phyloP scores from a whole-genome alignment of 2,329 filamentous ascomycete genomes.

The Aspergillus sclerotialis region DNA sequence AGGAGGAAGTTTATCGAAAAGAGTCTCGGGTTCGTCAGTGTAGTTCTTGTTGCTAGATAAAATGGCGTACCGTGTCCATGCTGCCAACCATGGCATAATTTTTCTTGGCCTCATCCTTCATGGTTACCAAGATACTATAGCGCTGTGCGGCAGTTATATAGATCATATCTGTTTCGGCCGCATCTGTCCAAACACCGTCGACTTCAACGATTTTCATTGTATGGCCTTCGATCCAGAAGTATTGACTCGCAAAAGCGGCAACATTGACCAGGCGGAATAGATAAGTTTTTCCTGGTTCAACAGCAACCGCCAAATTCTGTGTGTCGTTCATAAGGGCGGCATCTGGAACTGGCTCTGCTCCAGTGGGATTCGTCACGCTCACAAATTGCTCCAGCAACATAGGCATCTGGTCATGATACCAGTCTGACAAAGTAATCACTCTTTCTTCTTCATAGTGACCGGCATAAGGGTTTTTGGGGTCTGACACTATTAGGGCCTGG shows the following conservation, averaged over 20 bases:
- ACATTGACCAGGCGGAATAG: slow-evolving; percentile 65
- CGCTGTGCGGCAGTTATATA: slow-evolving; percentile 62
- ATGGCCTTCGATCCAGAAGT: slow-evolving; percentile 40
- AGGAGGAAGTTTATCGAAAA: too few relatives aligned
- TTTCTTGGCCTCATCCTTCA: slow-evolving; percentile 49
- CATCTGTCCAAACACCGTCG: slow-evolving; percentile 61
- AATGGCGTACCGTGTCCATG: slow-evolving; percentile 55
- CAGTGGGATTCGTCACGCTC: slow-evolving; percentile 44
- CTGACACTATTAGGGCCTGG: slow-evolving; percentile 60
- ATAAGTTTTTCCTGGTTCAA: slow-evolving; percentile 63
- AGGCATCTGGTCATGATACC: slow-evolving; percentile 51
- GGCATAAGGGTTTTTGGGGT: slow-evolving; percentile 46
- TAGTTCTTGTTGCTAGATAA: too few relatives aligned
- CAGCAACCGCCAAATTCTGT: slow-evolving; percentile 49
- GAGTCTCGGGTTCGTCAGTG: too few relatives aligned
- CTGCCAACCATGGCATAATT: slow-evolving; percentile 62
- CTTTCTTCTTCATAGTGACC: slow-evolving; percentile 54
- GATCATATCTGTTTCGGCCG: slow-evolving; percentile 53
- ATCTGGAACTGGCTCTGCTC: slow-evolving; percentile 58
- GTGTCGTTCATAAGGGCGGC: slow-evolving; percentile 65
- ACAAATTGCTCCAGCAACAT: slow-evolving; percentile 32
- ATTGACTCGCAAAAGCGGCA: slow-evolving; percentile 54
- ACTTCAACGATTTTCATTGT: slow-evolving; percentile 63
- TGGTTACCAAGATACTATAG: slow-evolving; percentile 46
- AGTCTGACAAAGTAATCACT: slow-evolving; percentile 62